Conservation (phyloP, 1,284 basidiomycete genomes). For the Agaricales sp. region DNA sequence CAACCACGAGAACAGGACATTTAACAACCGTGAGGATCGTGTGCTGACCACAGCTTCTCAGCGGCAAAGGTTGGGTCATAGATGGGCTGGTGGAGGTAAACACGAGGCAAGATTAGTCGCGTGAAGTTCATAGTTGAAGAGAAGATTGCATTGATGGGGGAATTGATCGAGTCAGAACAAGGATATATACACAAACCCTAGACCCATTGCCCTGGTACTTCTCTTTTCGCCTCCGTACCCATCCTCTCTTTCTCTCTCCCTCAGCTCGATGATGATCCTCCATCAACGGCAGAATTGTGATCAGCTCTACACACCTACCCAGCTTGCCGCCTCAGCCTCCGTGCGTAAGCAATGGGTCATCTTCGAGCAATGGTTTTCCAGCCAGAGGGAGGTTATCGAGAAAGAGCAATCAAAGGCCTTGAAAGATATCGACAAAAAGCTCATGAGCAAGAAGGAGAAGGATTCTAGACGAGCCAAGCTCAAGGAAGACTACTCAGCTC, state of each 20-base stretch:
- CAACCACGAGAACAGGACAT: too few relatives aligned
- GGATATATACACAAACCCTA: neutral
- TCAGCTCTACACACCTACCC: neutral
- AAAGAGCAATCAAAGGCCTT: neutral
- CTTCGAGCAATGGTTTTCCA: neutral
- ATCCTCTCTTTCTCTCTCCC: neutral
- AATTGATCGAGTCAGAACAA: neutral
- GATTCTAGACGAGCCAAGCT: neutral
- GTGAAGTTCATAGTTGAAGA: neutral
- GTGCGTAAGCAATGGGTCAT: neutral
- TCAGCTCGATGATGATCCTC: neutral
- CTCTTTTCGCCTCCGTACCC: neutral
- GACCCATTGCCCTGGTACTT: neutral
- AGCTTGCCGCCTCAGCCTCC: neutral
- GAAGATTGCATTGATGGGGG: too few relatives aligned
- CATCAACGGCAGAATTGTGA: neutral
- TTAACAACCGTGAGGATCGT: too few relatives aligned
- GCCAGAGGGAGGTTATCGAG: neutral
- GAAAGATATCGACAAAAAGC: neutral
- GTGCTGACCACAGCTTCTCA: too few relatives aligned
- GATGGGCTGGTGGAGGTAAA: too few relatives aligned
- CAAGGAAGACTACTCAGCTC: neutral
- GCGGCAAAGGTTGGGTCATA: too few relatives aligned
- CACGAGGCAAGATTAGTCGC: neutral
- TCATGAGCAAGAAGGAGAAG: neutral